phyloP scores from a whole-genome alignment of 1,139 yeast species.

The Saccharomyces uvarum region DNA sequence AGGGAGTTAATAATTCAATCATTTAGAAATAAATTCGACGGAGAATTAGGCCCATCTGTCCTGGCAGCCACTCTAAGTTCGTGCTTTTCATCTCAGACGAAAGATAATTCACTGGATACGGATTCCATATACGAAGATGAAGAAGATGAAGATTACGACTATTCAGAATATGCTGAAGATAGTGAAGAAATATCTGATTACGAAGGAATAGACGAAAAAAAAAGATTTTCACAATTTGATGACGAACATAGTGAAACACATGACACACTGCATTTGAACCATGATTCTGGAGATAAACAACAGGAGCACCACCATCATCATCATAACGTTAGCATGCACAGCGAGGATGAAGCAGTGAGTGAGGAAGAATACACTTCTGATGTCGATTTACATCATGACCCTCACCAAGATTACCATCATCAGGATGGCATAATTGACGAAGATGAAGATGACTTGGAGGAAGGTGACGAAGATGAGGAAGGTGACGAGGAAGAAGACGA shows the following conservation, averaged over 20 bases:
- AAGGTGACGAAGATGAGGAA: constrained; percentile 9
- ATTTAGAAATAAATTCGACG: constrained; percentile 21
- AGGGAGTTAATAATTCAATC: constrained; percentile 24
- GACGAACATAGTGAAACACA: constrained; percentile 26
- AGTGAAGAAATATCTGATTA: constrained; percentile 15
- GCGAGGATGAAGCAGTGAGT: neutral
- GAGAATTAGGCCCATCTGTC: constrained; percentile 6
- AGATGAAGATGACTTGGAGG: constrained; percentile 15
- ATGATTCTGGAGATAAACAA: constrained; percentile 4
- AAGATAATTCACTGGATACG: constrained; percentile 7
- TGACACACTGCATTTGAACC: constrained; percentile 7
- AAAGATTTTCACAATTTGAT: constrained; percentile 10
- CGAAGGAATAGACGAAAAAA: constrained; percentile 21
- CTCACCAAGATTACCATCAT: neutral
- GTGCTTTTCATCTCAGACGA: constrained; percentile 2
- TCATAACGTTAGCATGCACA: neutral
- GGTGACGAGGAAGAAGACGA: constrained; percentile 28
- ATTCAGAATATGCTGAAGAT: constrained; percentile 17
- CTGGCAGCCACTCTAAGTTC: constrained; percentile 22
- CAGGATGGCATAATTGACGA: constrained; percentile 4
- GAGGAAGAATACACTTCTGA: constrained; percentile 2
- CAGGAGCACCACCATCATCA: constrained; percentile 7
- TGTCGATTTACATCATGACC: neutral
- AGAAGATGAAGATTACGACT: constrained; percentile 21
- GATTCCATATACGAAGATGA: constrained; percentile 17